phyloP scores from a whole-genome alignment of 208 protist genomes.

The Borovskyia barvae region DNA sequence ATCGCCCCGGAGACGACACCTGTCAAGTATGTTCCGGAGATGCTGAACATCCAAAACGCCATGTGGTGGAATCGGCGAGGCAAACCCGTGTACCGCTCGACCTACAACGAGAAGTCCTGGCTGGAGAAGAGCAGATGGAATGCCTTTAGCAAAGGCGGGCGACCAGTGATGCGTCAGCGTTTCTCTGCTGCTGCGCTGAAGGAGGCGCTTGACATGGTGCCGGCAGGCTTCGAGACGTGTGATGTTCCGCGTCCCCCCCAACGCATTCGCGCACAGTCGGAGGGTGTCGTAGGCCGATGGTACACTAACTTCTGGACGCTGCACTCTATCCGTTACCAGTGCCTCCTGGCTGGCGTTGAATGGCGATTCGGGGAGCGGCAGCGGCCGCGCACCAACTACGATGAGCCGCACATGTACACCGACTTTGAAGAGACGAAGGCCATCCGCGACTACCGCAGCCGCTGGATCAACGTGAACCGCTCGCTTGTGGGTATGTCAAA shows the following conservation, averaged over 20 bases:
- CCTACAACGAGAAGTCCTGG: slow-evolving; percentile 84
- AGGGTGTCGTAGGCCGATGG: slow-evolving; percentile 88
- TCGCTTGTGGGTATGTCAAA: slow-evolving; percentile 88
- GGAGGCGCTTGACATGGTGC: slow-evolving; percentile 73
- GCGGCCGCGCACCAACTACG: slow-evolving; percentile 80
- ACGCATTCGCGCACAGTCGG: slow-evolving; percentile 80
- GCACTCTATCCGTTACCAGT: slow-evolving; percentile 88
- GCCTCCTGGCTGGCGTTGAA: slow-evolving; percentile 67
- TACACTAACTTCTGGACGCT: slow-evolving; percentile 93
- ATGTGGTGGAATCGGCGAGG: slow-evolving; percentile 77
- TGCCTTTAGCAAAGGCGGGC: slow-evolving; percentile 49
- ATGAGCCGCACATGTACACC: slow-evolving; percentile 87
- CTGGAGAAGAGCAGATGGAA: slow-evolving; percentile 57
- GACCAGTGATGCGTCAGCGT: slow-evolving; percentile 67
- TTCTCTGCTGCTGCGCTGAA: slow-evolving; percentile 76
- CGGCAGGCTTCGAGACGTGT: slow-evolving; percentile 69
- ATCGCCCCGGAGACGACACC: slow-evolving; percentile 90
- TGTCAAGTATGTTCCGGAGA: slow-evolving; percentile 87
- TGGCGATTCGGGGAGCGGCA: slow-evolving; percentile 82
- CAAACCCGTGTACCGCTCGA: slow-evolving; percentile 57
- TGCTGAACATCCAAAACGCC: slow-evolving; percentile 86
- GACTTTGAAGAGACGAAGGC: slow-evolving; percentile 91
- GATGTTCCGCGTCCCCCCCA: slow-evolving; percentile 86
- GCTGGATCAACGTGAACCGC: slow-evolving; percentile 92
- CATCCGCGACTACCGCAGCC: slow-evolving; percentile 83